Evolutionary conservation across 1,284 basidiomycete species (phyloP).

Genomic region (Fomitopsis schrenkii): DNA sequence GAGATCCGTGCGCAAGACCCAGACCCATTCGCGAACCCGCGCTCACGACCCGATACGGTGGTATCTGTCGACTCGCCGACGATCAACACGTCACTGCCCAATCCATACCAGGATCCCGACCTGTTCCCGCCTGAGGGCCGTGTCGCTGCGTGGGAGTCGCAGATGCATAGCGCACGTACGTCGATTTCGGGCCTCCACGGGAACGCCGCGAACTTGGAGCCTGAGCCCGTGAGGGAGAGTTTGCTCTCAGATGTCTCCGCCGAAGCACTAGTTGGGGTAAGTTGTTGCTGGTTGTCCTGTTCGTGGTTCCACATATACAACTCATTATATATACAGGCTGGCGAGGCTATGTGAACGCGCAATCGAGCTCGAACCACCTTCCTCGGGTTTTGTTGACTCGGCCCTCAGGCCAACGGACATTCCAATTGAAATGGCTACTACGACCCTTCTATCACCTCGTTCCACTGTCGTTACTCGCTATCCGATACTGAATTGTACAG

Average conservation of each 20-base stretch:
- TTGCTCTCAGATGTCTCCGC: background rate
- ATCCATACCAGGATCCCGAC: background rate
- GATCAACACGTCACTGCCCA: background rate
- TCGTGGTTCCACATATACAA: background rate
- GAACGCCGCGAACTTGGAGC: background rate
- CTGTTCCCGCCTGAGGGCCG: background rate
- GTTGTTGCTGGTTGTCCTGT: background rate
- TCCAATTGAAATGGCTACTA: too few species aligned
- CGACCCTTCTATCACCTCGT: too few species aligned
- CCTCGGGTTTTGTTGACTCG: too few species aligned
- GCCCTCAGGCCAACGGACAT: too few species aligned
- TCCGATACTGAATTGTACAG: too few species aligned
- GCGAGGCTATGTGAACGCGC: background rate
- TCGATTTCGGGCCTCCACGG: background rate
- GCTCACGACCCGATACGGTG: background rate
- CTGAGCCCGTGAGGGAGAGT: background rate
- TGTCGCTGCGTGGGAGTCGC: background rate
- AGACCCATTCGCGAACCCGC: background rate
- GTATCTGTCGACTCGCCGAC: background rate
- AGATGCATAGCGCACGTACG: background rate
- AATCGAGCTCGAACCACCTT: too few species aligned
- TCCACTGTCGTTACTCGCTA: too few species aligned
- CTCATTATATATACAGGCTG: background rate
- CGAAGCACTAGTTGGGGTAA: background rate
- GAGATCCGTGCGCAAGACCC: background rate